Evolutionary conservation across 2,329 filamentous ascomycete genomes (phyloP), one percentile per base, ranked within the genome.

Genomic region (Neopestalotiopsis clavispora): DNA sequence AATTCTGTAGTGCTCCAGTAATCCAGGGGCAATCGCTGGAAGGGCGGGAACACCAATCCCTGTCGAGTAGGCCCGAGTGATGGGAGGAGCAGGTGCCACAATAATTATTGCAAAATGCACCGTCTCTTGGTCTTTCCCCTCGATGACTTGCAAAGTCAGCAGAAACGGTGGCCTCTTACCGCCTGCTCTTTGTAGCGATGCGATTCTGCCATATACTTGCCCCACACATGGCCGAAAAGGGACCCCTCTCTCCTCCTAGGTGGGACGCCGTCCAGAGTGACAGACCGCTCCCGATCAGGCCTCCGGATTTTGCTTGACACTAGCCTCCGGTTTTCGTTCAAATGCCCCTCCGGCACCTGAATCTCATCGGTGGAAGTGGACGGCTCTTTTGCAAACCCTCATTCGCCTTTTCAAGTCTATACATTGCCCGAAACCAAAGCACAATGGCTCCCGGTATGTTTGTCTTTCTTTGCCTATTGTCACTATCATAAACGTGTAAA

Each of bases 401-500:
- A 62, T n/a, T 17, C 65, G 32, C 68, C 66, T 23, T 61, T 69
- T 23, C 65, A 74, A 66, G 57, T 57, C 72, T 70, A 5, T 74
- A 59, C 14, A 9, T 59, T 38, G 20, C 34, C 56, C 65, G 65
- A 12, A 32, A 9, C 4, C 67, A 69, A 66, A 72, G 67, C 71
- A 76, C 69, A 68, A 79, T 79, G 77, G 77, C 77, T 68, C 72
- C 76, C 45, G 72, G 77, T 79, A 77, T 52, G 77, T 62, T 42
- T 30, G 56, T 40, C 42, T 10, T 38, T 7, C 10, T 38, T 38
- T 10, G 34, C 49, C 4, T 23, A 56, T 28, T 28, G 23, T 28
- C 23, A 28, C 23, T 28, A 28, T 28, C 23, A 28, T 28, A 28
- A 28, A 28, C 2, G 23, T 28, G 23, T 28, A 28, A 28, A 28